phyloP scores from a whole-genome alignment of 192 early-diverging fungal species.

The Geranomyces michiganensis region DNA sequence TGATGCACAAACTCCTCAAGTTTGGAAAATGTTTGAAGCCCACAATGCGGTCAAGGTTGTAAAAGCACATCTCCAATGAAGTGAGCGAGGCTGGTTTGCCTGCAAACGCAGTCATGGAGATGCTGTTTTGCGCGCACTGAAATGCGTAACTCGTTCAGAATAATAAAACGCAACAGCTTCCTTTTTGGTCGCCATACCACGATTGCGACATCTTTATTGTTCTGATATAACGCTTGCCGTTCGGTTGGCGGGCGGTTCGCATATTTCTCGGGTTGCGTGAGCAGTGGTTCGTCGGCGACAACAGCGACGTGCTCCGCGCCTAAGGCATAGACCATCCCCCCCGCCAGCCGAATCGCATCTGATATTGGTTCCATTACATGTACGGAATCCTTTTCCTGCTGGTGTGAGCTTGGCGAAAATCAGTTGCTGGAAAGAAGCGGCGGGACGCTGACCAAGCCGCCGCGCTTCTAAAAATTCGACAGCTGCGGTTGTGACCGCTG shows the following conservation, averaged over 20 bases:
- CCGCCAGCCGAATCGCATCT: conserved; percentile 12
- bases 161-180: neutral
- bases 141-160: neutral
- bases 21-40: conserved; percentile 45
- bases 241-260: conserved; percentile 11
- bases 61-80: conserved; percentile 61
- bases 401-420: too few relatives aligned
- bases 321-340: conserved; percentile 8
- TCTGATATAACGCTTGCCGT: conserved; percentile 33
- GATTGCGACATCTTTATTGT: conserved; percentile 37
- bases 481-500: too few relatives aligned
- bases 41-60: conserved; percentile 50
- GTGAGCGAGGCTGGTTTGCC: conserved; percentile 24
- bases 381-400: too few relatives aligned
- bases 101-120: conserved; percentile 33
- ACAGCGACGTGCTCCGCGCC: conserved; percentile 1
- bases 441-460: too few relatives aligned
- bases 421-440: too few relatives aligned
- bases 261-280: neutral
- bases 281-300: neutral
- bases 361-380: conserved; percentile 14
- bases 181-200: conserved; percentile 27
- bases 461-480: too few relatives aligned
- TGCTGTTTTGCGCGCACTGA: conserved; percentile 48
- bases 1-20: conserved; percentile 52